These are phyloP conservation scores for Pseudozyma sp. DNA, from an alignment of 1,284 basidiomycete genomes.

Conservation along the genomic window DNA sequence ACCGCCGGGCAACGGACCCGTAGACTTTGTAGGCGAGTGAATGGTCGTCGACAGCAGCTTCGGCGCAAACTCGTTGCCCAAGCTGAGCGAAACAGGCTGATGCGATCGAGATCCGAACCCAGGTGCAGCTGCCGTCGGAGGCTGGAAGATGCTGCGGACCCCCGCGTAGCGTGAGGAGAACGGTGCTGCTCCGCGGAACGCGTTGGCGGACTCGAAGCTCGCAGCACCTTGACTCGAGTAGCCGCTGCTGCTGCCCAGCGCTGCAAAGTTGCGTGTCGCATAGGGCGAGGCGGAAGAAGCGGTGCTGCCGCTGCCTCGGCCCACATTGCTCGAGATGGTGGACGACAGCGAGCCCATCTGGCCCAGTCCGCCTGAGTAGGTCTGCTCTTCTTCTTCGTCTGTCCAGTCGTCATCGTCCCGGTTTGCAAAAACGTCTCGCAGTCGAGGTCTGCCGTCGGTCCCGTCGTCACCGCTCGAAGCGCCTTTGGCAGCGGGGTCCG, in stretches of 20 bases:
- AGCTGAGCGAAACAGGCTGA: conserved; percentile 28
- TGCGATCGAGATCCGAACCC: conserved; percentile 17
- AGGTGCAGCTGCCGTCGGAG: conserved; percentile 3
- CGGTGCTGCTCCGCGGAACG: conserved; percentile 19
- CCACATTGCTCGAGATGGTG: conserved; percentile 4
- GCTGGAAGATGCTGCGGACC: conserved; percentile 50
- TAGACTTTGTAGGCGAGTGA: conserved; percentile 22
- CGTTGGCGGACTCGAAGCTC: conserved; percentile 6
- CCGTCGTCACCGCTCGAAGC: not conserved
- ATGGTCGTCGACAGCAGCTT: conserved; percentile 39
- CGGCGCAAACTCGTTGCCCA: conserved; percentile 55
- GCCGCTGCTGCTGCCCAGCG: conserved; percentile 10
- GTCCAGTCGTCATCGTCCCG: conserved; percentile 59
- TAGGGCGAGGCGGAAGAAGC: conserved; percentile 28
- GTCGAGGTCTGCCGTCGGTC: conserved; percentile 16
- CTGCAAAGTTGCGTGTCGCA: conserved; percentile 36
- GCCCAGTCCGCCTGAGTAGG: conserved; percentile 57
- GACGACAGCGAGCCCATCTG: conserved; percentile 51
- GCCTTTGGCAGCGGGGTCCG: not conserved
- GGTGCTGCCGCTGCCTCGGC: not conserved
- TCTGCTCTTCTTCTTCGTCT: conserved; percentile 60
- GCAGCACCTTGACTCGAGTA: conserved; percentile 10
- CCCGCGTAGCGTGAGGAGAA: conserved; percentile 50
- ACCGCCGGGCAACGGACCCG: not conserved
- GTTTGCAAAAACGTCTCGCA: conserved; percentile 63